Base-by-base conservation (phyloP, 805 yeast genomes). In the Ogataea methylovora region DNA sequence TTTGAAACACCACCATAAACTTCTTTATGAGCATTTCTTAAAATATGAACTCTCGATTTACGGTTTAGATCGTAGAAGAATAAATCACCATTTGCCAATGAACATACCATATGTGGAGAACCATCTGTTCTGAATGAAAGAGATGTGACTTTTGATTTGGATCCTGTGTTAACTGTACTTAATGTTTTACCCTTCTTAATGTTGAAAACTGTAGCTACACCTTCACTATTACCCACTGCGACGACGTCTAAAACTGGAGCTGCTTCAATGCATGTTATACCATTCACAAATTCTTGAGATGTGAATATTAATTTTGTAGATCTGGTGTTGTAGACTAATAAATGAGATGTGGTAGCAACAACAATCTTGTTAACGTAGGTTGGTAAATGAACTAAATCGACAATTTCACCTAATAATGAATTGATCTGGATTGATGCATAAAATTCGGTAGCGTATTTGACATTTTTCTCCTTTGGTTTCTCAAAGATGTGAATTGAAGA, bases 51-150 rank as follows among this genome's bases (percentile, higher is more conserved):
- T 42, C 95, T 71, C 3, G 87, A 50, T 37, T 74, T 73, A 42
- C 73, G 70, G 39, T 78, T 76, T 45, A 92, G 62, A 56, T 92
- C 96, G 50, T 84, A 87, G 57, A 92, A 87, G 46, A 76, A 76
- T 31, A 92, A 58, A 52, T 86, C 95, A 37, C 98, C 98, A 32
- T 72, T 71, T 16, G 71, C 69, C 31, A 84, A 71, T 10, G 90
- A 92, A 13, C 83, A 77, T 11, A 84, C 94, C 32, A 88, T 46
- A 58, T 88, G 94, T 4, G 94, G 69, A 2, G 80, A 69, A 0
- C 94, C 94, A 55, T 92, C 98, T 3, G 95, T 84, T 59, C 97
- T 71, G 63, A 94, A 90, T 1, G 96, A 82, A 15, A 90, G 46
- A 0, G 94, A 67, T 4, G 71, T 66, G 8, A 76, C 66, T 35